Evolutionary conservation across 495 filamentous ascomycete genomes (phyloP), one percentile per base, ranked within the genome.

Genomic region (Penicillium atrosanguineum): DNA sequence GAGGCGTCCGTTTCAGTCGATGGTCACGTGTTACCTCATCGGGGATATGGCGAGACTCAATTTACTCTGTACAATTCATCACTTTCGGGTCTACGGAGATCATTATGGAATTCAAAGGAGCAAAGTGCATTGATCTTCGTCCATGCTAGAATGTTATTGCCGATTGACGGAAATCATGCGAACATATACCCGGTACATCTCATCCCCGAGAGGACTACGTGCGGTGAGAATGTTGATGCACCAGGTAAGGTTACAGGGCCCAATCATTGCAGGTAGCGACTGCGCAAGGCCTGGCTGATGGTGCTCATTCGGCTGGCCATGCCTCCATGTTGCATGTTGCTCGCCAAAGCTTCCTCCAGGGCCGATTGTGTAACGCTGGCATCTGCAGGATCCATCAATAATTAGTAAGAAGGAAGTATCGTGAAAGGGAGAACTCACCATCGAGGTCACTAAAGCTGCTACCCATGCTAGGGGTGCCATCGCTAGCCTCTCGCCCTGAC

Each of bases 361-460:
- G 92, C 93, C 15, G 88, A 93, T 64, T 96, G 91, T 15, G 93
- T 96, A 20, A 98, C 90, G 43, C 91, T 95, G 7, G 93, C 83
- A 76, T 97, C 93, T 92, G 56, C 19, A 36, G 12, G 25, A 25
- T 34, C 46, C 53, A 37, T 16, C 26, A 37, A 12, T 55, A 14
- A 46, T 20, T 42, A 25, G 12, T 1, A 39, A 7, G 9, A 40
- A 7, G 19, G 14, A 31, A 43, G 40, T 49, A 46, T 14, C 26
- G 16, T 21, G 12, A 14, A 25, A 54, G 41, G 28, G 8, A 8
- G n/a, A 36, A 70, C 78, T 56, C 78, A 93, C 90, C 91, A 69
- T 97, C 95, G 25, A 98, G 76, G 74, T 98, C 94, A 69, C 92
- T 96, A 64, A 95, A 98, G 67, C 92, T 96, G 64, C 91, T 96